Base-by-base conservation (phyloP, 495 filamentous ascomycete species). In the Apodospora peruviana region DNA sequence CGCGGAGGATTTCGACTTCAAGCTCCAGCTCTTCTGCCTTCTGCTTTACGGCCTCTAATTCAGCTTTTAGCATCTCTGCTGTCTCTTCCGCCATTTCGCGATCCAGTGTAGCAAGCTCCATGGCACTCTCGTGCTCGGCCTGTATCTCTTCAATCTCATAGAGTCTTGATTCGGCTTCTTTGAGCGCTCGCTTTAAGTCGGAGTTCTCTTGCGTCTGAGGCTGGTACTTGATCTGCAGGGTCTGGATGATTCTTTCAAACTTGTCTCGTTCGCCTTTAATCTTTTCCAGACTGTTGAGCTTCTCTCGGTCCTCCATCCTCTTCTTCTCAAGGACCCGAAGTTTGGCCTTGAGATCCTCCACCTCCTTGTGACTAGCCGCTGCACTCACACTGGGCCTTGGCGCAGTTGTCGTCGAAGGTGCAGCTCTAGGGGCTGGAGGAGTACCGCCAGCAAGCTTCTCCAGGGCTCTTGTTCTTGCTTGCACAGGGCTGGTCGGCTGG, bases 71-170 rank as follows among this genome's bases (percentile, higher is more conserved):
- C 16, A 80, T 78, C 52, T 97, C 93, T 5, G 87, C 85, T 29
- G 81, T 87, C 60, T 97, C 91, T 65, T 96, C 91, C 2, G 93
- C 94, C 90, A 97, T 96, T 65, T 97, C 91, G 14, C 89, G 77
- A 60, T 98, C 93, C 17, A 98, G 71, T 0, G 85, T 84, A 16
- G 88, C 88, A 70, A 95, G 84, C 71, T 98, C 94, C 67, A 96
- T 69, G 14, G 85, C 73, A 5, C 82, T 78, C 16, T 96, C 93
- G 66, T 93, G 81, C 44, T 96, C 90, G 0, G 83, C 85, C 58
- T 91, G 85, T 18, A 85, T 70, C 12, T 75, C 69, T 52, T 91
- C 88, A 9, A 93, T 62, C 42, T 84, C 73, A 48, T 86, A 84
- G 9, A 87, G 66, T 41, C 75, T 77, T 12, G 74, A 65, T 53